phyloP scores from a whole-genome alignment of 805 yeast species.

The Isabelozyma pseudorhagii region DNA sequence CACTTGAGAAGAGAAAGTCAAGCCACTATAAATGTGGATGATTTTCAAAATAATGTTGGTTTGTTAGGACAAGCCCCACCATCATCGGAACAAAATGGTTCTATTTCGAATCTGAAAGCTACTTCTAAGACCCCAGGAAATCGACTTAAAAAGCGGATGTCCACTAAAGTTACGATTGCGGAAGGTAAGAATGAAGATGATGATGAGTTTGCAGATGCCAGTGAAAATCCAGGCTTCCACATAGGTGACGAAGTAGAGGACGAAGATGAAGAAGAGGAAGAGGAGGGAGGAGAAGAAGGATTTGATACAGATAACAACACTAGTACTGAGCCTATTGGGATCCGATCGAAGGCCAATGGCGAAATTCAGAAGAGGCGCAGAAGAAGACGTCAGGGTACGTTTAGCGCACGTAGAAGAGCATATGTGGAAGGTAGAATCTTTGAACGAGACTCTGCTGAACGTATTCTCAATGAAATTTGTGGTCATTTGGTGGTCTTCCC shows the following conservation, averaged over 20 bases:
- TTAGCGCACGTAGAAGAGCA: constrained; percentile 31
- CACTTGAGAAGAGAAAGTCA: constrained; percentile 8
- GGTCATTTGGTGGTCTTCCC: constrained; percentile 95
- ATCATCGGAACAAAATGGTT: background rate
- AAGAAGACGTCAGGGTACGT: constrained; percentile 36
- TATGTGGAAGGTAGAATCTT: constrained; percentile 49
- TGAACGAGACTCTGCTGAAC: constrained; percentile 75
- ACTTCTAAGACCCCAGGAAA: too few species aligned
- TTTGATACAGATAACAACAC: background rate
- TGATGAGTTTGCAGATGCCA: background rate
- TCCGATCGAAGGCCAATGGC: background rate
- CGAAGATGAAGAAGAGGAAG: constrained; percentile 1
- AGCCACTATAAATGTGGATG: constrained; percentile 24
- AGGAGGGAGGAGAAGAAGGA: background rate
- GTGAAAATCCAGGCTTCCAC: background rate
- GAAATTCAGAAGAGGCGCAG: constrained; percentile 13
- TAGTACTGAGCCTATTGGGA: background rate
- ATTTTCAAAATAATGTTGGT: constrained; percentile 30
- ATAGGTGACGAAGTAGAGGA: constrained; percentile 1
- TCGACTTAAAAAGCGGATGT: constrained; percentile 11
- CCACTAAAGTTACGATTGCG: background rate
- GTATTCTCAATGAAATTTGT: constrained; percentile 64
- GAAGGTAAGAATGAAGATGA: constrained; percentile 3
- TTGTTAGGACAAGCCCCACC: constrained; percentile 35
- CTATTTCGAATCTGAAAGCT: background rate